Percentiles rank a stretch among this genome's conserved stretches.
These are phyloP conservation scores for Oehlia diaphana DNA, from an alignment of 192 early-diverging fungal genomes.

Conservation along the genomic window DNA sequence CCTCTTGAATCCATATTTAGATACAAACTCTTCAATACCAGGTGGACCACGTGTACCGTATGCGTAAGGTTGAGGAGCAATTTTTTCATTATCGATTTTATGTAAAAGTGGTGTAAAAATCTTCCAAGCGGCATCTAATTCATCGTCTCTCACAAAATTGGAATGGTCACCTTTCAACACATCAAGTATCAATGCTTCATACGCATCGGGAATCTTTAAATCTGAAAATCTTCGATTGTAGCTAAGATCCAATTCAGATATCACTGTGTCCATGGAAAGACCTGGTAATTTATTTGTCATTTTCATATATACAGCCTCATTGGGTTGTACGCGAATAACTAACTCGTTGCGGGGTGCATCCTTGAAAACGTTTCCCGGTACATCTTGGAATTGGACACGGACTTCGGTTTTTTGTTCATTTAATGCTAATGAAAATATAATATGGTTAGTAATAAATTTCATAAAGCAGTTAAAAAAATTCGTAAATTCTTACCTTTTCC, in stretches of 20 bases:
- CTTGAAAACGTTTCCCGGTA: conserved; percentile 79
- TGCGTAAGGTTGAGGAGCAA: conserved; percentile 66
- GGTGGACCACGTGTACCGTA: conserved; percentile 86
- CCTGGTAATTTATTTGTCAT: conserved; percentile 95
- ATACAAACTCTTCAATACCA: conserved; percentile 73
- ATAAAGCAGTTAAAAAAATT: not conserved
- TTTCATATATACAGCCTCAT: conserved; percentile 97
- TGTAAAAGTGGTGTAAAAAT: conserved; percentile 97
- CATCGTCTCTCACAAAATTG: conserved; percentile 93
- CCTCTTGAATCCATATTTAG: conserved; percentile 52
- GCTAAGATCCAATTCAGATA: conserved; percentile 92
- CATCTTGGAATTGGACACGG: conserved; percentile 96
- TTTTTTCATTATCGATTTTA: conserved; percentile 57
- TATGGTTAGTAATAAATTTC: conserved; percentile 9
- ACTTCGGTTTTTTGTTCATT: conserved; percentile 92
- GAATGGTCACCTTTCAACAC: conserved; percentile 89
- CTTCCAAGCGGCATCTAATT: conserved; percentile 95
- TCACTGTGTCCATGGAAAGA: conserved; percentile 76
- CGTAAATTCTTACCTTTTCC: conserved; percentile 68
- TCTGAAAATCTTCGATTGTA: conserved; percentile 89
- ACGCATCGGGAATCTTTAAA: conserved; percentile 94
- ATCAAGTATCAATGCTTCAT: conserved; percentile 94
- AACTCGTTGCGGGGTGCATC: conserved; percentile 89
- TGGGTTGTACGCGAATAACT: conserved; percentile 91
- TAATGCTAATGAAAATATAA: conserved; percentile 56